These are phyloP conservation scores for Pilaira anomala DNA, from an alignment of 192 early-diverging fungal species.

Conservation along the genomic window DNA sequence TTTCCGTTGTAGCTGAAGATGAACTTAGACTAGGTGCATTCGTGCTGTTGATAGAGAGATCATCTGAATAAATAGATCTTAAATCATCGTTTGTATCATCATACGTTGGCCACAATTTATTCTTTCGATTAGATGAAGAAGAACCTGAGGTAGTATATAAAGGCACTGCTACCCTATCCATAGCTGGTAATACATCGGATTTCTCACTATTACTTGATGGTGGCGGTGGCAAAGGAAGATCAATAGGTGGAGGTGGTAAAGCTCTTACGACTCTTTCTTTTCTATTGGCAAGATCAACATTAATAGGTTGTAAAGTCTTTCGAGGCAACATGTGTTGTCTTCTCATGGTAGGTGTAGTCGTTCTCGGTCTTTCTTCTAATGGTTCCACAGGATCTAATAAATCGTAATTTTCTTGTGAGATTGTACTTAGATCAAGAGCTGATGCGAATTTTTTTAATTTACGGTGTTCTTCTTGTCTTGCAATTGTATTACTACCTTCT, in stretches of 20 bases:
- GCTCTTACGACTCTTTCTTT: background rate
- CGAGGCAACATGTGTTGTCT: background rate
- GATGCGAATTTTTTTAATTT: slow-evolving; percentile 23
- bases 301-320: slow-evolving; percentile 14
- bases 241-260: background rate
- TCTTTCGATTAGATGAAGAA: background rate
- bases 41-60: slow-evolving; percentile 10
- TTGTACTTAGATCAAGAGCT: slow-evolving; percentile 23
- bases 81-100: slow-evolving; percentile 13
- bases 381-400: background rate
- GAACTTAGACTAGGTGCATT: slow-evolving; percentile 29
- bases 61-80: slow-evolving; percentile 19
- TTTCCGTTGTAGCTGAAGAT: slow-evolving; percentile 19
- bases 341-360: slow-evolving; percentile 13
- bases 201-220: background rate
- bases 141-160: background rate
- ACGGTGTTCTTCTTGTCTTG: background rate
- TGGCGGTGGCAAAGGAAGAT: background rate
- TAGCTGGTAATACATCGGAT: slow-evolving; percentile 15
- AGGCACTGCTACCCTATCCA: background rate
- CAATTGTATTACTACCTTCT: background rate
- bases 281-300: slow-evolving; percentile 25
- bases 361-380: slow-evolving; percentile 6
- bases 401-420: background rate
- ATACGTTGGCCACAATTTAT: background rate